Conservation (phyloP, 768 basidiomycete species). For the Saitozyma sp. region DNA sequence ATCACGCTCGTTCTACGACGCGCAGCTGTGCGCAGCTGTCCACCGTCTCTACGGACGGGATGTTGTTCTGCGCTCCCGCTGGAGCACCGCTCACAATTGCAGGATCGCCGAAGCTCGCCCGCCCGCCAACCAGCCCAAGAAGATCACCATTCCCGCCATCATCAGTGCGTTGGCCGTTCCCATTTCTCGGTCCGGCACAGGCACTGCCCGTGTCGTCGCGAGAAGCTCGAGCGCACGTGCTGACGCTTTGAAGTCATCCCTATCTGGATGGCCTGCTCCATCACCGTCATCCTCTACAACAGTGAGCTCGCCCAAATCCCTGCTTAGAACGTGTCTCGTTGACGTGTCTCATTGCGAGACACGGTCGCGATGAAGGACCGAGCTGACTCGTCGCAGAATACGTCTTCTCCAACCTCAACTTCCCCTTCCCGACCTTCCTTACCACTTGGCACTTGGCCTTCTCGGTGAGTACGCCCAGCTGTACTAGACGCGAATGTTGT, state of each 20-base stretch:
- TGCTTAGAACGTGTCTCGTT: neutral
- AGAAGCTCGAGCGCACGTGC: neutral
- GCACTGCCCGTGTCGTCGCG: neutral
- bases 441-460: conserved; percentile 82
- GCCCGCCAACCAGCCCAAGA: conserved; percentile 40
- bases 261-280: conserved; percentile 87
- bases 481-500: neutral
- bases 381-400: conserved; percentile 34
- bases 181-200: neutral
- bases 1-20: neutral
- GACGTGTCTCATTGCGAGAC: neutral
- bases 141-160: conserved; percentile 48
- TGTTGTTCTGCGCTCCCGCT: neutral
- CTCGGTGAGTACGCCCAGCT: conserved; percentile 55
- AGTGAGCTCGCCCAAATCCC: conserved; percentile 64
- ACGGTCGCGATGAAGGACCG: too few relatives aligned
- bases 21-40: neutral
- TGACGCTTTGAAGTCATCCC: conserved; percentile 58
- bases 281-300: conserved; percentile 93
- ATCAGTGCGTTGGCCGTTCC: conserved; percentile 34
- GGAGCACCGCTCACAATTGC: neutral
- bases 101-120: conserved; percentile 32
- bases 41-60: neutral
- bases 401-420: conserved; percentile 60
- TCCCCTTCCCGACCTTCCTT: conserved; percentile 88